Evolutionary conservation across 2,329 filamentous ascomycete species (phyloP), one percentile per base, ranked within the genome.

Genomic region (Arachnomyces sp.): DNA sequence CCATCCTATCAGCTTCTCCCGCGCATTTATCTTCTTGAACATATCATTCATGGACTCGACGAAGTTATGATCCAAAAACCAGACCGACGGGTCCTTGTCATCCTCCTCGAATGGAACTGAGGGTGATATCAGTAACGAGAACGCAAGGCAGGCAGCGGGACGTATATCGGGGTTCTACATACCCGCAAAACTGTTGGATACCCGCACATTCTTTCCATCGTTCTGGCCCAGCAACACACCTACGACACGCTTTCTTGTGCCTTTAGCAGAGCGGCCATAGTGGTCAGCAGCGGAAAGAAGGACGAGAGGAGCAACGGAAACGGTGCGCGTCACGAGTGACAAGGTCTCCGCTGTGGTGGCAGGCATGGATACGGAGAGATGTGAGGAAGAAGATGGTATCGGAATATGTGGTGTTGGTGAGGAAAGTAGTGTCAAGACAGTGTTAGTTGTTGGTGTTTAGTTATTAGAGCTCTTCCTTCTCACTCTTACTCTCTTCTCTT

Each of bases 21-120:
- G 76, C 46, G 92, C 92, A 71, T 98, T 98, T 74, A 98, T 89
- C 72, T 96, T 96, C 75, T 98, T 98, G 77, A 98, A 98, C 92
- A 98, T 98, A 67, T 96, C 92, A 70, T 92, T 94, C 92, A 98
- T 98, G 54, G 83, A 86, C 68, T 98, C 92, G 65, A 98, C 85
- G 59, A 95, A 98, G 76, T 96, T 96, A 76, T 98, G 92, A 65
- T 98, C 92, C 50, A 98, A 71, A 64, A 96, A 98, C 92, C 92
- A 98, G 61, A 98, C 92, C 28, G 90, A 93, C 3, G 90, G 90
- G 62, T 98, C 89, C 69, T 94, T 94, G 58, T 95, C 92, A 64
- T 98, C 92, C 71, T 98, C 92, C 67, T 98, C 92, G 59, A 98
- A 98, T 1, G 92, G 92, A 34, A 96, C 92, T 94, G 57, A 47